phyloP scores from a whole-genome alignment of 2,329 filamentous ascomycete genomes.

The Knufia petricola region DNA sequence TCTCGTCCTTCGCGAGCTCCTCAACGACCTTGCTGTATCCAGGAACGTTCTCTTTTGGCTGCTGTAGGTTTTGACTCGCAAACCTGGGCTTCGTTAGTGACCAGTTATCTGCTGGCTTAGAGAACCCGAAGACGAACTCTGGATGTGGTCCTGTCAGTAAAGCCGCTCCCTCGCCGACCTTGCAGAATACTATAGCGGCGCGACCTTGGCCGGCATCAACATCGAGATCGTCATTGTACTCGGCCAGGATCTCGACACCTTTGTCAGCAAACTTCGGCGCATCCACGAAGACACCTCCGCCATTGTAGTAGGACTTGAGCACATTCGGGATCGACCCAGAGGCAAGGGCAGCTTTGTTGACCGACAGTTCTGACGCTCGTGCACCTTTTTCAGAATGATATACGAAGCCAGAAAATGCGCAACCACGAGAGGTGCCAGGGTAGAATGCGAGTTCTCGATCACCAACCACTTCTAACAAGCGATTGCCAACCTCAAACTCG shows the following conservation, averaged over 20 bases:
- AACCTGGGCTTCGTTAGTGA: slow-evolving; percentile 50
- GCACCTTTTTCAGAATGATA: slow-evolving; percentile 84
- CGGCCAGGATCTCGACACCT: slow-evolving; percentile 73
- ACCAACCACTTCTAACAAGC: slow-evolving; percentile 73
- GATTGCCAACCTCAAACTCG: slow-evolving; percentile 85
- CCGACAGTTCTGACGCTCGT: slow-evolving; percentile 57
- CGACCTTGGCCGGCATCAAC: slow-evolving; percentile 64
- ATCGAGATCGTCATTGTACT: slow-evolving; percentile 62
- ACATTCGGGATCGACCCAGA: slow-evolving; percentile 46
- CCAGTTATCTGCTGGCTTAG: slow-evolving; percentile 17
- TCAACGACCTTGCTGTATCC: slow-evolving; percentile 63
- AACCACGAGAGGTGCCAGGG: slow-evolving; percentile 72
- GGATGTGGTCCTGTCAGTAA: slow-evolving; percentile 84
- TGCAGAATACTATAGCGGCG: slow-evolving; percentile 75
- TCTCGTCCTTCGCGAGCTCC: slow-evolving; percentile 58
- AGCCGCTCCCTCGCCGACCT: slow-evolving; percentile 67
- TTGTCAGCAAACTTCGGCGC: slow-evolving; percentile 50
- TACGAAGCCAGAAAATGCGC: slow-evolving; percentile 80
- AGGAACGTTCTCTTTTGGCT: slow-evolving; percentile 51
- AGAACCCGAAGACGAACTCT: slow-evolving; percentile 51
- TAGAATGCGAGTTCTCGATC: slow-evolving; percentile 80
- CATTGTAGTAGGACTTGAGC: slow-evolving; percentile 82
- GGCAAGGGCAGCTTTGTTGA: slow-evolving; percentile 52
- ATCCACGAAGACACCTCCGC: slow-evolving; percentile 86
- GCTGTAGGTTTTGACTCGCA: slow-evolving; percentile 64